A percentile compares a stretch with the other conserved stretches of the same genome.
Conservation (phyloP, 768 basidiomycete species). For the Chlorophyllum brunneum region DNA sequence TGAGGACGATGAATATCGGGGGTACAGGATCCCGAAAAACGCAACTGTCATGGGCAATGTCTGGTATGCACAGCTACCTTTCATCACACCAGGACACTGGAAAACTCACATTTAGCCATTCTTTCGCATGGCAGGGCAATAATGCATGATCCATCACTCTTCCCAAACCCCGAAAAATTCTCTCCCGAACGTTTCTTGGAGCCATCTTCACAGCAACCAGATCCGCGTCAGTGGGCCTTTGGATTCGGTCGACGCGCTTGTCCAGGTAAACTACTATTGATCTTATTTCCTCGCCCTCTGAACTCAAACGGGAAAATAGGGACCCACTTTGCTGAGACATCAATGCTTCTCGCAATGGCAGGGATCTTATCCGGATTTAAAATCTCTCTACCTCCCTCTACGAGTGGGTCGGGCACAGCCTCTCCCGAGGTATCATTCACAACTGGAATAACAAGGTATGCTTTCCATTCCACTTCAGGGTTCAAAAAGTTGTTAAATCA, state of each 20-base stretch:
- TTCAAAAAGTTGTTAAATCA: neutral
- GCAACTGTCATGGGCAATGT: slow-evolving; percentile 43
- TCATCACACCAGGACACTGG: neutral
- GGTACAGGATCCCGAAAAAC: slow-evolving; percentile 41
- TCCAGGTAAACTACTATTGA: slow-evolving; percentile 14
- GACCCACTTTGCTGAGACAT: slow-evolving; percentile 18
- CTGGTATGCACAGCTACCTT: slow-evolving; percentile 28
- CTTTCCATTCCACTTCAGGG: neutral
- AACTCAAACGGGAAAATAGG: too few relatives aligned
- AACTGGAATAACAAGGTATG: slow-evolving; percentile 15
- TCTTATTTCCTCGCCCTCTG: neutral
- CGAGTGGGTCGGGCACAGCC: neutral
- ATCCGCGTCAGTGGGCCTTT: slow-evolving; percentile 19
- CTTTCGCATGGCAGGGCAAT: slow-evolving; percentile 21
- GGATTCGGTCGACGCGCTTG: slow-evolving; percentile 21
- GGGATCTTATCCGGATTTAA: slow-evolving; percentile 14
- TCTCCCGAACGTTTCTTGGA: slow-evolving; percentile 18
- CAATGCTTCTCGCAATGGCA: slow-evolving; percentile 17
- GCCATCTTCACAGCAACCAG: slow-evolving; percentile 12
- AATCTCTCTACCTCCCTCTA: slow-evolving; percentile 6
- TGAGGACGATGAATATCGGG: slow-evolving; percentile 42
- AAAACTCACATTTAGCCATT: neutral
- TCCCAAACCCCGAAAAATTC: slow-evolving; percentile 18
- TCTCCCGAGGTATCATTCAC: slow-evolving; percentile 14
- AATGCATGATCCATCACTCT: slow-evolving; percentile 19